Evolutionary conservation across 73 alveolate species (phyloP).

Genomic region (Breviolum minutum): DNA sequence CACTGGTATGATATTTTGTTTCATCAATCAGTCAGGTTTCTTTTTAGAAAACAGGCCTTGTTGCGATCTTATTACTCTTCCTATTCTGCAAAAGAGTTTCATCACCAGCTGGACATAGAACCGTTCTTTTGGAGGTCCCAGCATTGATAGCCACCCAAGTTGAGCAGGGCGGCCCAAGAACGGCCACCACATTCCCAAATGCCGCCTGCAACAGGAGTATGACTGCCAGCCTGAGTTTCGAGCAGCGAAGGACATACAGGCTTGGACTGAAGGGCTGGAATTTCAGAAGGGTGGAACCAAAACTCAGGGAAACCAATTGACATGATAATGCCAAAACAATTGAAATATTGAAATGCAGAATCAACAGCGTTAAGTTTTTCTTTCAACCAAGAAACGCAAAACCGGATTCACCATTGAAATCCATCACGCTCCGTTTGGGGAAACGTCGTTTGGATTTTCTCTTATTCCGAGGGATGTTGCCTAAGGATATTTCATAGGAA

Average conservation of each 20-base stretch:
- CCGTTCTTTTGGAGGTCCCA: background rate
- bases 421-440: background rate
- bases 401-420: constrained; percentile 9
- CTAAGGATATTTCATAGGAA: background rate
- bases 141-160: constrained; percentile 1
- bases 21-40: background rate
- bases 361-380: background rate
- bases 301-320: background rate
- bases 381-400: background rate
- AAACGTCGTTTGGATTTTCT: background rate
- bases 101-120: background rate
- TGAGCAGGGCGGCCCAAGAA: background rate
- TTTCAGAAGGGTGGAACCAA: background rate
- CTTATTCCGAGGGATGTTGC: background rate
- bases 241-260: background rate
- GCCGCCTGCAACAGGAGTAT: background rate
- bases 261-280: background rate
- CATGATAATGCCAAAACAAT: background rate
- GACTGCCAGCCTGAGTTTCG: background rate
- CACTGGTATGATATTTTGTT: too few species aligned
- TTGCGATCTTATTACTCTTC: background rate
- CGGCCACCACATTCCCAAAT: background rate
- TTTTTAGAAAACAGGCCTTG: background rate
- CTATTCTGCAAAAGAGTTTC: background rate
- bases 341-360: too few species aligned